Evolutionary conservation across 441 rosid species (phyloP), one percentile per base, ranked within the genome.

Genomic region (Croton setiger): DNA sequence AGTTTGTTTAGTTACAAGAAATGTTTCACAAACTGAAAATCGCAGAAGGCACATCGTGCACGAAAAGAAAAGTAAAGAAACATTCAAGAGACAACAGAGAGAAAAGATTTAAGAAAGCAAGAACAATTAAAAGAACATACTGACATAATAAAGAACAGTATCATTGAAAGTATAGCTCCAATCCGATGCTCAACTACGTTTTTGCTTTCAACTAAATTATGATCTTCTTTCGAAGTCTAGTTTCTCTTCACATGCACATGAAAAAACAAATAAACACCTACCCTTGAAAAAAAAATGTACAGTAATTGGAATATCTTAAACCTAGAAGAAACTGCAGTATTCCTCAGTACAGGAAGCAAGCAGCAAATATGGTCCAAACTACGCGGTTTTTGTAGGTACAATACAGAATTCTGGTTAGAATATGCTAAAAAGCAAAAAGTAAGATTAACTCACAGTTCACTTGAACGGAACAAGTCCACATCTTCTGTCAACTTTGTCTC

Each of bases 371-470:
- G 7, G 54, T 36, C 51, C 15, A 55, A 71, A 54, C 20, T 11
- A 43, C 47, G 18, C 1, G 58, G 49, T 20, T 15, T 33, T 37
- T 20, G 15, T 4, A 3, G 0, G 15, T 35, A 33, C 11, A 12
- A 41, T 14, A 12, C 31, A 41, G 36, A 48, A 59, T 31, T 65
- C 41, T 18, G 10, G 36, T 21, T 37, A 43, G 13, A 27, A 4
- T 18, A 44, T 55, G 60, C 63, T 47, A 10, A 52, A 51, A 53
- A 68, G 17, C 35, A 23, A 39, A 39, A 39, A 5, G 43, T 39
- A 58, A 15, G 54, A 18, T 17, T 44, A 75, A 75, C 88, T 76
- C 70, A 88, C 94, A 86, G 60, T 57, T 77, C 72, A 69, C 33
- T 74, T 64, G 81, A 74, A 71, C 72, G 77, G 62, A 76, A 68